Conservation (phyloP, 495 filamentous ascomycete genomes). For the Entonaema liquescens region DNA sequence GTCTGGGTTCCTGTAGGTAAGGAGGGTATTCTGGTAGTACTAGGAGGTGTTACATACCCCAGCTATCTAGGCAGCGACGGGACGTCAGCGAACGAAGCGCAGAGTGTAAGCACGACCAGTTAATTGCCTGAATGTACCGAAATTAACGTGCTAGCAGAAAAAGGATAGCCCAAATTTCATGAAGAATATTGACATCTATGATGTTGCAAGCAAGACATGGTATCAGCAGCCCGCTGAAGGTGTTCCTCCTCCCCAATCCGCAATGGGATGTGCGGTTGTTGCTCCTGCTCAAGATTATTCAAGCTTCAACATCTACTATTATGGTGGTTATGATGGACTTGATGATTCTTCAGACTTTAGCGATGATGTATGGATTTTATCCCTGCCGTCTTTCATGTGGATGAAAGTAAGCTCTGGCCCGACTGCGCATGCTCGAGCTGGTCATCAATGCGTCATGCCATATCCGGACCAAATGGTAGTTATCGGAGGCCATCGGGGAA, state of each 20-base stretch:
- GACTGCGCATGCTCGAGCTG: constrained; percentile 60
- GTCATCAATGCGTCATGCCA: constrained; percentile 71
- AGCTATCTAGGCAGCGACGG: constrained; percentile 43
- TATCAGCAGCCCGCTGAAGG: constrained; percentile 69
- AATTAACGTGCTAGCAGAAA: constrained; percentile 44
- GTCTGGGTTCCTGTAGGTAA: constrained; percentile 75
- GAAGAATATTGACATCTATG: constrained; percentile 72
- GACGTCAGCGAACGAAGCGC: constrained; percentile 48
- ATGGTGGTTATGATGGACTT: constrained; percentile 72
- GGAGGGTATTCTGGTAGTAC: constrained; percentile 68
- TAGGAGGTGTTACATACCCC: constrained; percentile 72
- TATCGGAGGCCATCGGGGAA: constrained; percentile 63
- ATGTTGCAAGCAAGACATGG: constrained; percentile 65
- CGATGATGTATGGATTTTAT: constrained; percentile 78
- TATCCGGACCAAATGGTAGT: constrained; percentile 79
- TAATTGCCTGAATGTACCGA: not conserved
- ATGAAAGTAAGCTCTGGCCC: constrained; percentile 63
- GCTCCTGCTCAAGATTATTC: constrained; percentile 68
- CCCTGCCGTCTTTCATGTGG: constrained; percentile 82
- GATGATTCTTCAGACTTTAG: constrained; percentile 48
- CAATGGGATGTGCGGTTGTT: constrained; percentile 72
- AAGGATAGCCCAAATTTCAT: constrained; percentile 67
- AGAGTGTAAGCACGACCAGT: constrained; percentile 52
- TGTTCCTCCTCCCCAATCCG: constrained; percentile 64
- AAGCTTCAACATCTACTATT: constrained; percentile 78